phyloP scores from a whole-genome alignment of 73 alveolate species.

The Paramecium tetraurelia region DNA sequence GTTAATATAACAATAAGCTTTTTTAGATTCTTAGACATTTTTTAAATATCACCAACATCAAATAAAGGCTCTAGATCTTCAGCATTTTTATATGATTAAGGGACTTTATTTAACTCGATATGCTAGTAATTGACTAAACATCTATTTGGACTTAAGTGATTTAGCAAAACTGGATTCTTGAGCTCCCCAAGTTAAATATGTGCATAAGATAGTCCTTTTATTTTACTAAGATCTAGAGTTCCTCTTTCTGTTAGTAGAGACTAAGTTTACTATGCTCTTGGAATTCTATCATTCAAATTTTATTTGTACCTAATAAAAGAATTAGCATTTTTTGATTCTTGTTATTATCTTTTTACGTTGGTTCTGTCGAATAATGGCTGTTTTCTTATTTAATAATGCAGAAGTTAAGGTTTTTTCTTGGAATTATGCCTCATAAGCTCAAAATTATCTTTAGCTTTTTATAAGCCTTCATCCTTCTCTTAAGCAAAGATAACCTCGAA shows the following conservation, averaged over 20 bases:
- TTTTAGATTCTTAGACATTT: not conserved
- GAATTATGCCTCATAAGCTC: not conserved
- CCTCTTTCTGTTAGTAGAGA: not conserved
- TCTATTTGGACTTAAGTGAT: constrained; percentile 30
- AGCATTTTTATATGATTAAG: not conserved
- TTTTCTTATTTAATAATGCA: not conserved
- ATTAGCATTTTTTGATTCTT: not conserved
- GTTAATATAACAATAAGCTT: not conserved
- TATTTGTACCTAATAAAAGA: not conserved
- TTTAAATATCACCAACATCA: not conserved
- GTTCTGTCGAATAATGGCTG: not conserved
- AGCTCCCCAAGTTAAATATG: not conserved
- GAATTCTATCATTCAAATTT: not conserved
- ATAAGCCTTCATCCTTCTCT: not conserved
- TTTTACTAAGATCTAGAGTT: not conserved
- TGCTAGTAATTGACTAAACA: constrained; percentile 3
- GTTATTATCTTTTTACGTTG: not conserved
- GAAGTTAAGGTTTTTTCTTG: not conserved
- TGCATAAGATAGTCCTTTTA: not conserved
- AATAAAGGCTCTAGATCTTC: not conserved
- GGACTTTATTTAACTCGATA: not conserved
- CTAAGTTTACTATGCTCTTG: not conserved
- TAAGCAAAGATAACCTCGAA: not conserved
- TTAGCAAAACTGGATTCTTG: constrained; percentile 10
- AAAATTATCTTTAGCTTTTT: not conserved